A percentile compares a stretch with the other conserved stretches of the same genome.
Conservation (phyloP, 257 asterid species). For the Paulownia fortunei region DNA sequence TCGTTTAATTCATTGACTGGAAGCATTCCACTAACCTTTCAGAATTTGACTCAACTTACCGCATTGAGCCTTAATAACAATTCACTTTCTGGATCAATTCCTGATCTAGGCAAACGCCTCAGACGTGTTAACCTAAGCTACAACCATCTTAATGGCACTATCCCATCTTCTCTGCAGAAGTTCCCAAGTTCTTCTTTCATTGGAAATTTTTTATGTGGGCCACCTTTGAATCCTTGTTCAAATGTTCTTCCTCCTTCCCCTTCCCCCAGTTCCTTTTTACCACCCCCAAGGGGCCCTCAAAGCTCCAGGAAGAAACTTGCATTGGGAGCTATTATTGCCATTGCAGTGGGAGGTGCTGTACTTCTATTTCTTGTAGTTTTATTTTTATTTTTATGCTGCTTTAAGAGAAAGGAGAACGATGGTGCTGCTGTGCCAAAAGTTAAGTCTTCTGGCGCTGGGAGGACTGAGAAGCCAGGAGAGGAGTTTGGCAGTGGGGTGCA, state of each 20-base stretch:
- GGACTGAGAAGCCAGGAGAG: slow-evolving; percentile 82
- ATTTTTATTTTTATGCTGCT: slow-evolving; percentile 53
- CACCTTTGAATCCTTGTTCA: slow-evolving; percentile 63
- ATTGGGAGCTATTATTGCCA: slow-evolving; percentile 69
- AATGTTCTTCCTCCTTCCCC: slow-evolving; percentile 53
- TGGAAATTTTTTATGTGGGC: slow-evolving; percentile 76
- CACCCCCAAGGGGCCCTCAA: slow-evolving; percentile 34
- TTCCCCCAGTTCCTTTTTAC: slow-evolving; percentile 38
- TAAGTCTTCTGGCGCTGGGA: slow-evolving; percentile 66
- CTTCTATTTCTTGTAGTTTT: slow-evolving; percentile 60
- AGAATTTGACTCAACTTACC: slow-evolving; percentile 59
- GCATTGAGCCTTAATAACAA: slow-evolving; percentile 72
- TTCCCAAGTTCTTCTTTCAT: slow-evolving; percentile 71
- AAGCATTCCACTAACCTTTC: slow-evolving; percentile 46
- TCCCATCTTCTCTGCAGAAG: slow-evolving; percentile 59
- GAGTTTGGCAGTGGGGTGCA: slow-evolving; percentile 96
- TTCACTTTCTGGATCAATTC: slow-evolving; percentile 67
- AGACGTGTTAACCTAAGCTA: slow-evolving; percentile 64
- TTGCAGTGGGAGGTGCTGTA: slow-evolving; percentile 81
- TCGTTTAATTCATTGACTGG: slow-evolving; percentile 66
- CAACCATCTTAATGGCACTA: slow-evolving; percentile 69
- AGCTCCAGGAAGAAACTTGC: slow-evolving; percentile 55
- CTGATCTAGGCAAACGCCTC: slow-evolving; percentile 56
- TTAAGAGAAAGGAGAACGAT: slow-evolving; percentile 51
- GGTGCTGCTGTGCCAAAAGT: slow-evolving; percentile 55